Evolutionary conservation across 768 basidiomycete genomes (phyloP).

Genomic region (Tremella mesenterica): DNA sequence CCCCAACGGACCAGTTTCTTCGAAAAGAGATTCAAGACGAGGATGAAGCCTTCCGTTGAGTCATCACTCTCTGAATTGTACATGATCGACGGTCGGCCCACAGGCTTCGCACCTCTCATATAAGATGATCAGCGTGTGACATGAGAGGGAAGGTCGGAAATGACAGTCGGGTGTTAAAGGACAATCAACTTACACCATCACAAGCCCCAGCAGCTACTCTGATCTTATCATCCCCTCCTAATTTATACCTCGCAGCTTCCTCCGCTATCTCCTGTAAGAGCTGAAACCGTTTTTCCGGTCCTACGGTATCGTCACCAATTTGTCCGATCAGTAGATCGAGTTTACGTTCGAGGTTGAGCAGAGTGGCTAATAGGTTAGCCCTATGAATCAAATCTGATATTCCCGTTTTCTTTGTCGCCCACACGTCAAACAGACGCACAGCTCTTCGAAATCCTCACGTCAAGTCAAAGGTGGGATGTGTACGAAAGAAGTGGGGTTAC

Average conservation of each 20-base stretch:
- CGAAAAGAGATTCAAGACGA: too few species aligned
- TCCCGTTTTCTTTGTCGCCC: too few species aligned
- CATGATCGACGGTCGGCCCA: too few species aligned
- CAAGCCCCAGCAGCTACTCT: constrained; percentile 84
- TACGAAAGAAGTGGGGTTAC: background rate
- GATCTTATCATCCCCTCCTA: constrained; percentile 97
- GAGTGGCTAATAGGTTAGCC: constrained; percentile 54
- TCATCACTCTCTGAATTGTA: too few species aligned
- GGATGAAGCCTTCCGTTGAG: too few species aligned
- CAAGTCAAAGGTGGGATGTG: background rate
- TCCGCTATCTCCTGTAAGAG: constrained; percentile 88
- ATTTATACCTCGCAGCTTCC: constrained; percentile 79
- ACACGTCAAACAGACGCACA: too few species aligned
- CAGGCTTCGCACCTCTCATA: too few species aligned
- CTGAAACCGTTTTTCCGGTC: constrained; percentile 59
- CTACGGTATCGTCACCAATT: constrained; percentile 52
- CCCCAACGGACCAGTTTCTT: too few species aligned
- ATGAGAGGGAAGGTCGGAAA: background rate
- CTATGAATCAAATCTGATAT: background rate
- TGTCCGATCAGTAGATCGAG: constrained; percentile 65
- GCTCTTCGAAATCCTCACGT: too few species aligned
- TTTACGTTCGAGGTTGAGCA: constrained; percentile 69
- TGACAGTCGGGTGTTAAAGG: background rate
- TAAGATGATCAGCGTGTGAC: background rate
- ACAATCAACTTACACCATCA: constrained; percentile 62